Evolutionary conservation across 2,329 filamentous ascomycete genomes (phyloP).

Genomic region (Drechslera avenae): DNA sequence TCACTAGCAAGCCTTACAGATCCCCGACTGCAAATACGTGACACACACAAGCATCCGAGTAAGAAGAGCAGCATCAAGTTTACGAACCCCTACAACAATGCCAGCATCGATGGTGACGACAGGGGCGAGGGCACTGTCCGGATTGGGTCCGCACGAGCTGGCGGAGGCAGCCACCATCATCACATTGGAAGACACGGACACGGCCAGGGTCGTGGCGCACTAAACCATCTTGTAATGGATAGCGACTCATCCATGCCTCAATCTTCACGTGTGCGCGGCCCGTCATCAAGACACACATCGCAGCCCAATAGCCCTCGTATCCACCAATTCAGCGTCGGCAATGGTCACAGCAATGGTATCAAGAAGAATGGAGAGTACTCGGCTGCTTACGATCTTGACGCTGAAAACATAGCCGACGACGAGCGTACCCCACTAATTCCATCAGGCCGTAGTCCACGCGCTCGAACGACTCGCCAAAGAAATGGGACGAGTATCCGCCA

Average conservation of each 20-base stretch:
- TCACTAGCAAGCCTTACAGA: constrained; percentile 75
- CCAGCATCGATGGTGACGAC: constrained; percentile 57
- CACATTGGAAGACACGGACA: constrained; percentile 82
- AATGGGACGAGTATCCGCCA: constrained; percentile 66
- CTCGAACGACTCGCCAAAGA: constrained; percentile 55
- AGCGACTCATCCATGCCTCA: constrained; percentile 68
- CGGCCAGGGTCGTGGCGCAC: constrained; percentile 74
- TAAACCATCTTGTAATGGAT: constrained; percentile 67
- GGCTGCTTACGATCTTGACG: constrained; percentile 78
- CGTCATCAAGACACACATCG: constrained; percentile 65
- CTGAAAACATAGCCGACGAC: constrained; percentile 78
- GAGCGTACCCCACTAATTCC: constrained; percentile 83
- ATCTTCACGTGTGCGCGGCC: constrained; percentile 66
- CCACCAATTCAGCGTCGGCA: constrained; percentile 55
- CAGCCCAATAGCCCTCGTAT: constrained; percentile 70
- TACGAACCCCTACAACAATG: constrained; percentile 72
- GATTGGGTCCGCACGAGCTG: constrained; percentile 50
- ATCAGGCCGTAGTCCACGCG: constrained; percentile 65
- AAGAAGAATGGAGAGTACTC: constrained; percentile 68
- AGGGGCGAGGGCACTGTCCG: constrained; percentile 47
- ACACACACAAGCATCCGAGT: constrained; percentile 65
- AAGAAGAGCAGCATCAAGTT: constrained; percentile 98
- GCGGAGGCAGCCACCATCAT: constrained; percentile 74
- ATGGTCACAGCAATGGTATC: constrained; percentile 40
- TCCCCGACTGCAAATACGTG: constrained; percentile 59